Evolutionary conservation across 495 filamentous ascomycete species (phyloP).

Genomic region (Penicillium flavigenum): DNA sequence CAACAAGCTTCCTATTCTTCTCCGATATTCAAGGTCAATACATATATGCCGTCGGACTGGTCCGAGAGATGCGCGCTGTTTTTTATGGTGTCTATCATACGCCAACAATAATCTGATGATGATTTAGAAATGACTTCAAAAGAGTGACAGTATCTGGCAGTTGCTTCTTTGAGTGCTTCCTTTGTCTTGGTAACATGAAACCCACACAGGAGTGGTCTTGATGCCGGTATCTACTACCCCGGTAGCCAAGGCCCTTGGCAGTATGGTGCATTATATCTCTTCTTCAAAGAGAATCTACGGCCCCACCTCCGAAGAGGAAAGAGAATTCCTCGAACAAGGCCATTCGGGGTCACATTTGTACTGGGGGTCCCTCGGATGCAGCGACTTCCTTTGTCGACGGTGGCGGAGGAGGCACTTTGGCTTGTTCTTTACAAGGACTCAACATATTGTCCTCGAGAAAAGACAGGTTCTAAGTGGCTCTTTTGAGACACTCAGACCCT

Average conservation of each 20-base stretch:
- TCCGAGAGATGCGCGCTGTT: background rate
- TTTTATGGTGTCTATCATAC: background rate
- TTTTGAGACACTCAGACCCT: background rate
- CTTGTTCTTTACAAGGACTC: background rate
- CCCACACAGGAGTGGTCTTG: background rate
- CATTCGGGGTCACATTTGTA: background rate
- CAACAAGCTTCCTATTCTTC: background rate
- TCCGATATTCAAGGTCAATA: background rate
- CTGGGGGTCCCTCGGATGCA: background rate
- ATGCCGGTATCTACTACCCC: background rate
- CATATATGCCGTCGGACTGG: background rate
- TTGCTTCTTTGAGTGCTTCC: background rate
- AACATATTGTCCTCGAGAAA: background rate
- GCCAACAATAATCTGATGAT: background rate
- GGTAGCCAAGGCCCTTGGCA: background rate
- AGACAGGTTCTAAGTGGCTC: background rate
- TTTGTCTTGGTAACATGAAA: background rate
- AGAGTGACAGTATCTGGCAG: background rate
- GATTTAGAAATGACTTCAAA: background rate
- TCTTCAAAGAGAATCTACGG: background rate
- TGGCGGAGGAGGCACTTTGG: background rate
- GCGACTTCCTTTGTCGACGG: slow-evolving; percentile 3
- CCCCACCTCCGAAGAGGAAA: background rate
- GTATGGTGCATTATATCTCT: background rate
- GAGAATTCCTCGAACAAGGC: background rate